Evolutionary conservation across 2,329 filamentous ascomycete genomes (phyloP).

Genomic region (Sporothrix phasma): DNA sequence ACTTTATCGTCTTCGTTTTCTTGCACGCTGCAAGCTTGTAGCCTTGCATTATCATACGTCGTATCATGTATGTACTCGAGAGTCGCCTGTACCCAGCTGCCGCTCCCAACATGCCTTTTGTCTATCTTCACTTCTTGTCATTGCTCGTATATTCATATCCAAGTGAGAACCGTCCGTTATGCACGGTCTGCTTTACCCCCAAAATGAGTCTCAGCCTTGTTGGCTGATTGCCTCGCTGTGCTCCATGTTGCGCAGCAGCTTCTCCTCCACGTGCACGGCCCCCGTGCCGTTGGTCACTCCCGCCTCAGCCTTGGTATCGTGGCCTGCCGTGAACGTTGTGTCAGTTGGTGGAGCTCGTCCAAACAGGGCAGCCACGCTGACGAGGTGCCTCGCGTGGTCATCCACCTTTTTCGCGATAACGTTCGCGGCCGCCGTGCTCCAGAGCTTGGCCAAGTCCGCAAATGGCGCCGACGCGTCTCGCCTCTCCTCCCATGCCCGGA

Average conservation of each 20-base stretch:
- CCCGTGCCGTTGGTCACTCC: not conserved
- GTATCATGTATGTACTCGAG: not conserved
- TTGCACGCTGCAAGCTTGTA: not conserved
- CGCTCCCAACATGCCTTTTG: not conserved
- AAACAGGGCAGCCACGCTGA: not conserved
- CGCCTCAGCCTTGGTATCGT: not conserved
- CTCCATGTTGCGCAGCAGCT: not conserved
- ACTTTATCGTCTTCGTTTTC: not conserved
- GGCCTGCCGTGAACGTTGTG: not conserved
- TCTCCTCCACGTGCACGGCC: not conserved
- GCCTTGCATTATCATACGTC: not conserved
- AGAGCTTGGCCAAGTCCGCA: not conserved
- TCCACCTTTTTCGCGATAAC: not conserved
- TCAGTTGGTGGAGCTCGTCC: not conserved
- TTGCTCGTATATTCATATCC: conserved; percentile 3
- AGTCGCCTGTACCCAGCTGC: not conserved
- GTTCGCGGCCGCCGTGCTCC: not conserved
- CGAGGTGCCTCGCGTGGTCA: not conserved
- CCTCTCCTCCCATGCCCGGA: not conserved
- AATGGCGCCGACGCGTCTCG: not conserved
- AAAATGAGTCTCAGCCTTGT: not conserved
- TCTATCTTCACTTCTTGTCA: not conserved
- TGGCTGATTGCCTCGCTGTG: not conserved
- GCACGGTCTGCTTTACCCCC: not conserved
- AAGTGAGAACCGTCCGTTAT: too few relatives aligned